Evolutionary conservation across 768 basidiomycete genomes (phyloP), one percentile per base, ranked within the genome.

Genomic region (Dioszegia crocea): DNA sequence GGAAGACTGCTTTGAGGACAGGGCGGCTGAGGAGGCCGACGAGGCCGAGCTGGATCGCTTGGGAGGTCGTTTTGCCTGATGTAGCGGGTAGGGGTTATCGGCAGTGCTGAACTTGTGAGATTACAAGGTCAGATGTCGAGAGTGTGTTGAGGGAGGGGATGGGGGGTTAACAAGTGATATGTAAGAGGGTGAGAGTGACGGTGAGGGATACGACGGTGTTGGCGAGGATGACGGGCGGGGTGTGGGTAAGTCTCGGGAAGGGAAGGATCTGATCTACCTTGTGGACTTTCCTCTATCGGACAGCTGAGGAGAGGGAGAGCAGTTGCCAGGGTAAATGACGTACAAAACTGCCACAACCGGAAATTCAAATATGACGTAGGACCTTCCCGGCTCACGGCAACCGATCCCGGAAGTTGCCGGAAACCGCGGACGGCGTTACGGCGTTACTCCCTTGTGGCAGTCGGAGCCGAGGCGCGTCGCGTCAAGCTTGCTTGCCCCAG

Each of bases 1-100:
- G 65, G 47, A 74, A 76, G 54, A 75, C 67, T 33, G 75, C 62
- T 54, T 71, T 63, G 56, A 76, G 65, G 59, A 76, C 71, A 31
- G 75, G 75, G 41, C 70, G 46, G 16, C 70, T 66, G 38, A 74
- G 63, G 14, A 74, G 71, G 63, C 71, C 75, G 38, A 73, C 67
- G 46, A 74, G 66, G 56, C 73, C 75, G 45, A 76, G 66, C 59
- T 74, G 68, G 24, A 76, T 56, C 19, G 68, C 65, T 69, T 68
- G 59, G 46, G 72, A 63, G 50, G 74, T 66, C 68, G 67, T 71
- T 54, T 60, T 71, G 67, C 60, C 56, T 41, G 56, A 57, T 40
- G 43, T 58, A 11, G 10, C 24, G 17, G 21, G 16, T n/a, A 21
- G 45, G 36, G 26, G 41, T 8, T n/a, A 45, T 39, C 51, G 51